These are phyloP conservation scores for Pichia sp. DNA, from an alignment of 1,139 yeast genomes.

Conservation along the genomic window DNA sequence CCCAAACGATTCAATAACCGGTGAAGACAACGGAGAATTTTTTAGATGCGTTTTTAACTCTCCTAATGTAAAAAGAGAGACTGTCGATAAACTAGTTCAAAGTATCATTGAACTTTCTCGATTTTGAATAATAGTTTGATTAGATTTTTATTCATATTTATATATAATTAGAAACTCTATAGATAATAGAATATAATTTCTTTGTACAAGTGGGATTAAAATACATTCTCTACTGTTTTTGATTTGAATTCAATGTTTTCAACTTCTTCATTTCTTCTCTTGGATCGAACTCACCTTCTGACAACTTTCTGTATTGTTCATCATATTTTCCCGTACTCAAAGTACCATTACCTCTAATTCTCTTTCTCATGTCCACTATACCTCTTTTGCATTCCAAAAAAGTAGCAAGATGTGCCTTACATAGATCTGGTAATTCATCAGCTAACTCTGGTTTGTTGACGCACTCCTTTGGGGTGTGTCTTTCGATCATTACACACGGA, in stretches of 20 bases:
- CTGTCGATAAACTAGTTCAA: conserved; percentile 37
- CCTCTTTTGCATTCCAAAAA: conserved; percentile 87
- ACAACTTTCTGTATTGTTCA: conserved; percentile 72
- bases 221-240: conserved; percentile 15
- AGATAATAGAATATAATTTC: background rate
- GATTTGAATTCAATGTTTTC: conserved; percentile 41
- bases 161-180: background rate
- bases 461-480: conserved; percentile 88
- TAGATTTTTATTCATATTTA: background rate
- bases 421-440: conserved; percentile 76
- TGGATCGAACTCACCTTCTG: conserved; percentile 76
- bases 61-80: conserved; percentile 43
- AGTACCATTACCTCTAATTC: conserved; percentile 93
- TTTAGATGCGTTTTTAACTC: conserved; percentile 82
- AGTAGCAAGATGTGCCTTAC: conserved; percentile 77
- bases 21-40: conserved; percentile 60
- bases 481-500: conserved; percentile 87
- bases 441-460: conserved; percentile 72
- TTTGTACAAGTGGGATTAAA: background rate
- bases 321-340: conserved; percentile 88
- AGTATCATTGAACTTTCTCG: conserved; percentile 25
- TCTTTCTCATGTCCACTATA: conserved; percentile 79
- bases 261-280: conserved; percentile 70
- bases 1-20: conserved; percentile 36
- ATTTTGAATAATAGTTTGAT: background rate